A percentile compares a stretch with the other conserved stretches of the same genome.
These are phyloP conservation scores for Phytopythium helicoides DNA, from an alignment of 352 stramenopile genomes.

Conservation along the genomic window DNA sequence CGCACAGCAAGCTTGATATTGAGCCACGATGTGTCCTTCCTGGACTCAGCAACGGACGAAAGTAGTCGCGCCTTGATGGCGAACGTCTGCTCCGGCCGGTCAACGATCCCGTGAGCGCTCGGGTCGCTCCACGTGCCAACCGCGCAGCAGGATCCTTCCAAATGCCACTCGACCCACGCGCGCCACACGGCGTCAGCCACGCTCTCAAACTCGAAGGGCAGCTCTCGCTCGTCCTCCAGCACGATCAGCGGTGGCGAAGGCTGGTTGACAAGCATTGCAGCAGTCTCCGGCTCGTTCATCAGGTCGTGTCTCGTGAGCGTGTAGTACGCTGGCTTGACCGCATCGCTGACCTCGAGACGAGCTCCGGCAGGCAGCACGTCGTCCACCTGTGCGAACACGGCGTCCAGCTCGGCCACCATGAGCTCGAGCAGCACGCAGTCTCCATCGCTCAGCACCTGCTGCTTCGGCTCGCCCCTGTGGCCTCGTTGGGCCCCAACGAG, in stretches of 20 bases:
- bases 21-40: constrained; percentile 16
- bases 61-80: constrained; percentile 31
- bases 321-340: constrained; percentile 24
- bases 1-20: constrained; percentile 47
- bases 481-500: not conserved
- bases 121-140: constrained; percentile 19
- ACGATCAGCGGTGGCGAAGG: constrained; percentile 12
- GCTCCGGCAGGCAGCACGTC: constrained; percentile 36
- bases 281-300: not conserved
- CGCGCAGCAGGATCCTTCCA: constrained; percentile 16
- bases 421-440: constrained; percentile 6
- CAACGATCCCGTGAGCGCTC: constrained; percentile 9
- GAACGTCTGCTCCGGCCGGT: constrained; percentile 28
- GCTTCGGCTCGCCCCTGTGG: not conserved
- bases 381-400: constrained; percentile 32
- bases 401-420: constrained; percentile 37
- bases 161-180: constrained; percentile 26
- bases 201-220: constrained; percentile 34
- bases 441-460: not conserved
- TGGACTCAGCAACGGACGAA: constrained; percentile 7
- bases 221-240: constrained; percentile 30
- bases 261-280: not conserved
- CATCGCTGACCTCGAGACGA: constrained; percentile 23
- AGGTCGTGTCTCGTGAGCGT: not conserved
- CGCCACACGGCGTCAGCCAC: constrained; percentile 25